Base-by-base conservation (phyloP, 805 yeast species). In the Clavispora fructus region DNA sequence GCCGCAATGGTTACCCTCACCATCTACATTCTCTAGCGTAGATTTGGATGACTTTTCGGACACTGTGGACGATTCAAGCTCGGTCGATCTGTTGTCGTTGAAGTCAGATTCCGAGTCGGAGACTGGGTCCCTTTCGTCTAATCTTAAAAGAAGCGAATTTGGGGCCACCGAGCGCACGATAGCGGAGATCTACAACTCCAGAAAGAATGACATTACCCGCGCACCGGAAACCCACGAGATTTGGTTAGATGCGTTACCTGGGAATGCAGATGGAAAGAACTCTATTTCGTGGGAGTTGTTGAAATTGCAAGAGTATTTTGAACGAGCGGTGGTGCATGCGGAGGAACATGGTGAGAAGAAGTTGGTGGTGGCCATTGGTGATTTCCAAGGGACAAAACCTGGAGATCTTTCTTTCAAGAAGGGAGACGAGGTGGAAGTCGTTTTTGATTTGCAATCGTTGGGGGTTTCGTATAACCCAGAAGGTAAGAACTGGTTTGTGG, bases 401-500 rank as follows among this genome's bases (percentile, higher is more conserved):
- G 76, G 74, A 2, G 75, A 71, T 42, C 59, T 71, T 38, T 58
- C 72, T 4, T 65, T 71, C 43, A 48, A 58, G 6, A 47, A 55
- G 32, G 73, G 71, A 28, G 73, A 70, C 35, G 37, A 45, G 12
- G 53, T 71, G 17, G 69, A 64, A 50, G 56, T 69, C 16, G 31
- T 69, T 10, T 60, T 62, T 40, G 67, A 66, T 38, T 62, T 69
- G 42, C 67, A 68, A 45, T 39, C 45, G 31, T 53, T 54, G 14
- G 50, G 54, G 43, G 50, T 61, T 9, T 51, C 59, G 13, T 59
- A 57, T 42, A 54, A 43, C 39, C 41, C 35, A 6, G 55, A 53
- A 10, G 54, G 60, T 6, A 48, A 44, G 10, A 61, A 62, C 42
- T 71, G 75, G 75, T 47, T 63, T 45, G 55, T 71, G 23, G 74